phyloP scores from a whole-genome alignment of 75 land plant genomes.

The Cupressus sempervirens region DNA sequence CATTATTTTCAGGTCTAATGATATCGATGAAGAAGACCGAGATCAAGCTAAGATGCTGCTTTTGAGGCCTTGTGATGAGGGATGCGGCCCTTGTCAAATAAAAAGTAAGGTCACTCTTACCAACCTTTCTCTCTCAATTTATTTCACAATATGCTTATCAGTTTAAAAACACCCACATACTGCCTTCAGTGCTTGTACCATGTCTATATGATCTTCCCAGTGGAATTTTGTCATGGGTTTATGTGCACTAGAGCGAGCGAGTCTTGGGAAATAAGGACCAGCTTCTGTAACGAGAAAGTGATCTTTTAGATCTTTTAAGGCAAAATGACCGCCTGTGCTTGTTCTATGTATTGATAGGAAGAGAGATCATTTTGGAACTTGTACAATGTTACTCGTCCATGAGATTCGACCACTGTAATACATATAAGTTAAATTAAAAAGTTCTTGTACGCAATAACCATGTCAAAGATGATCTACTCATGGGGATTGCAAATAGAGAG shows the following conservation, averaged over 20 bases:
- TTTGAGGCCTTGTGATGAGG: not conserved
- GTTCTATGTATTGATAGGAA: too few relatives aligned
- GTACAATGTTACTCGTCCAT: not conserved
- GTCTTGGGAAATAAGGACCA: not conserved
- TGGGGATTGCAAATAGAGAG: too few relatives aligned
- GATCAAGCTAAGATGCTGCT: not conserved
- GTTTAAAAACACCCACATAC: not conserved
- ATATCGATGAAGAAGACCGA: not conserved
- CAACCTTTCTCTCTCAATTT: not conserved
- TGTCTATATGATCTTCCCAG: not conserved
- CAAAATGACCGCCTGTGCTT: not conserved
- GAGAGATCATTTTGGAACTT: not conserved
- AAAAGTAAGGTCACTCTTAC: conserved; percentile 2
- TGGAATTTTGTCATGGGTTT: too few relatives aligned
- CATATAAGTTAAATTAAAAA: not conserved
- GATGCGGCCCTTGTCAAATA: conserved; percentile 4
- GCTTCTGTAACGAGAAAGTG: not conserved
- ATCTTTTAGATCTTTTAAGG: not conserved
- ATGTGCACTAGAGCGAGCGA: too few relatives aligned
- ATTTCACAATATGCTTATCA: not conserved
- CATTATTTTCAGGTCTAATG: not conserved
- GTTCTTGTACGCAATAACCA: not conserved
- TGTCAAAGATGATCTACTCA: not conserved
- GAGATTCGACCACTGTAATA: not conserved
- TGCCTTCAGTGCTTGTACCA: too few relatives aligned